Evolutionary conservation across 805 yeast genomes (phyloP), one percentile per base, ranked within the genome.

Genomic region (Ogataea minuta): DNA sequence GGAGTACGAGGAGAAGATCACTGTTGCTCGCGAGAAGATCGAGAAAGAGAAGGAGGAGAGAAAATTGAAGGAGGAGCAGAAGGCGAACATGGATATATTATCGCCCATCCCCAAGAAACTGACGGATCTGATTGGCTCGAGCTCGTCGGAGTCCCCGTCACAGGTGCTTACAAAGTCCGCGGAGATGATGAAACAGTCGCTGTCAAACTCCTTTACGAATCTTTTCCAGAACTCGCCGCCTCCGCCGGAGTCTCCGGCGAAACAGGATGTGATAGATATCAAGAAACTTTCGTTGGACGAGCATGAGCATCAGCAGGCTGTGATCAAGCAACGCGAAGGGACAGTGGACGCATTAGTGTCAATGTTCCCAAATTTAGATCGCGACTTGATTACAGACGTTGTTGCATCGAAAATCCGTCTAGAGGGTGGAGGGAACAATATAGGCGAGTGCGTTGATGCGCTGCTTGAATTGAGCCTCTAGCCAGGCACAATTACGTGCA

Each of bases 281-380:
- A 59, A 56, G 28, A 50, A 57, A 32, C 41, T 62, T 9, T 63
- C 67, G 4, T 28, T 61, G 1, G 54, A 59, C 28, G 64, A 63
- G 31, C 57, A 63, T 34, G 55, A 60, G 33, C 40, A 44, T 13
- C 54, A 54, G 24, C 50, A 66, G 31, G 54, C 68, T 9, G 67
- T 67, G 27, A 63, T 60, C 20, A 59, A 67, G 41, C 80, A 77
- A 44, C 68, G 63, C 26, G 60, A 65, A 13, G 68, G 70, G 29
- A 72, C 79, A 2, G 66, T 72, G 16, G 63, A 62, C 1, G 74
- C 75, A 2, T 66, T 88, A 38, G 63, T 64, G 20, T 79, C 78
- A 33, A 84, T 89, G 78, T 88, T 89, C 59, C 95, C 95, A 0
- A 69, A 67, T 31, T 65, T 88, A 44, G 95, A 87, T 50, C 64